These are phyloP conservation scores for Leishmania mexicana DNA, from an alignment of 208 protist genomes.

Conservation along the genomic window DNA sequence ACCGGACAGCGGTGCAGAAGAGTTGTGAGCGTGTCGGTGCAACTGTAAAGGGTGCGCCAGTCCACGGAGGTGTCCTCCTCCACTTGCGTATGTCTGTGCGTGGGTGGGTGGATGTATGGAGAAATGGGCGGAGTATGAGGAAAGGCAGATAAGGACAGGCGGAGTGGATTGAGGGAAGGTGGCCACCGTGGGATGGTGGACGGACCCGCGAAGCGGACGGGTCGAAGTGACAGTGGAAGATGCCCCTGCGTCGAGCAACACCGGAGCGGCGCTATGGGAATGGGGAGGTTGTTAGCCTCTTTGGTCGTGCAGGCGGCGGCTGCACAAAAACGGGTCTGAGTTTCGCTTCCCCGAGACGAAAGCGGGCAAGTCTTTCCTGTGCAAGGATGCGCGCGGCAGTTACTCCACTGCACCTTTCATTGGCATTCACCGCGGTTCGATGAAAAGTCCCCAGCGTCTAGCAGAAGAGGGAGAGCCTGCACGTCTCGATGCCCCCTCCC, in stretches of 20 bases:
- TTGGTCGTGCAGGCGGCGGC: not conserved
- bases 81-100: not conserved
- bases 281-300: not conserved
- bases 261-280: not conserved
- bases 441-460: not conserved
- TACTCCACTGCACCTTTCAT: not conserved
- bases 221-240: not conserved
- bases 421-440: not conserved
- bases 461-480: not conserved
- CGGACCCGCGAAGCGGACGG: not conserved
- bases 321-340: not conserved
- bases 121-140: too few relatives aligned
- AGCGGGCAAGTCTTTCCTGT: not conserved
- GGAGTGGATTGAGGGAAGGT: not conserved
- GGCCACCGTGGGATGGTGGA: not conserved
- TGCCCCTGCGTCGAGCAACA: not conserved
- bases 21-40: not conserved
- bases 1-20: not conserved
- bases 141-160: too few relatives aligned
- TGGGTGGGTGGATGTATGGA: too few relatives aligned
- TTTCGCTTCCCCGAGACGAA: not conserved
- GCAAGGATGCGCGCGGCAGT: not conserved
- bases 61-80: too few relatives aligned
- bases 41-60: not conserved
- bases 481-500: not conserved